phyloP scores from a whole-genome alignment of 2,329 filamentous ascomycete species.

The Sclerotinia trifoliorum region DNA sequence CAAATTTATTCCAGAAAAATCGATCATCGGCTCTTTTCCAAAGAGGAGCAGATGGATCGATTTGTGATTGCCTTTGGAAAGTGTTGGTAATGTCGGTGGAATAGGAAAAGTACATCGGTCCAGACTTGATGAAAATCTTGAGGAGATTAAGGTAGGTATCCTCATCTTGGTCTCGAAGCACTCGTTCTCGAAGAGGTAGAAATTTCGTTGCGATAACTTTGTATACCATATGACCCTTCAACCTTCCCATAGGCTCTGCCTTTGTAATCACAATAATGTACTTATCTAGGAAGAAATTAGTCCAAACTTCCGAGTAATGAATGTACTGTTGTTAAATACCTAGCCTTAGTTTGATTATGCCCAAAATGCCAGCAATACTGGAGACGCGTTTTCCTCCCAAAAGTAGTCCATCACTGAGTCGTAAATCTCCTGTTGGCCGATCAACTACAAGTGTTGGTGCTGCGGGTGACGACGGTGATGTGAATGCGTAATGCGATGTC shows the following conservation, averaged over 20 bases:
- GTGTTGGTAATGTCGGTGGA: conserved; percentile 94
- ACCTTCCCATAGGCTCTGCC: conserved; percentile 80
- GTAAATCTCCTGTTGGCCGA: conserved; percentile 85
- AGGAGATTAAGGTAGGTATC: conserved; percentile 84
- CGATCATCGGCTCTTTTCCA: conserved; percentile 95
- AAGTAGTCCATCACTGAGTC: conserved; percentile 76
- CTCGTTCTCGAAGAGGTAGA: conserved; percentile 86
- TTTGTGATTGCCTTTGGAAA: conserved; percentile 87
- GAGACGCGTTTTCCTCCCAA: conserved; percentile 80
- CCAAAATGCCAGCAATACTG: conserved; percentile 91
- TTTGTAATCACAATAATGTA: conserved; percentile 98
- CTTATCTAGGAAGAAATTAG: conserved; percentile 60
- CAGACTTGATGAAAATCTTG: conserved; percentile 75
- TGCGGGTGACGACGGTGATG: conserved; percentile 88
- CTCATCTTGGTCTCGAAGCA: conserved; percentile 89
- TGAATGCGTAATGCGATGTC: conserved; percentile 90
- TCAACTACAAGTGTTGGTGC: conserved; percentile 86
- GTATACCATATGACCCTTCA: conserved; percentile 96
- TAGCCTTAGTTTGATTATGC: conserved; percentile 88
- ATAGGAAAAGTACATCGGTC: conserved; percentile 98
- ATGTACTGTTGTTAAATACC: conserved; percentile 53
- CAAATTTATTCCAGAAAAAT: conserved; percentile 98
- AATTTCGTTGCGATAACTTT: conserved; percentile 89
- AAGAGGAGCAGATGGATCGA: conserved; percentile 68
- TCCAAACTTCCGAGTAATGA: conserved; percentile 3